Evolutionary conservation across 2,329 filamentous ascomycete genomes (phyloP).

Genomic region (Neofusicoccum parvum): DNA sequence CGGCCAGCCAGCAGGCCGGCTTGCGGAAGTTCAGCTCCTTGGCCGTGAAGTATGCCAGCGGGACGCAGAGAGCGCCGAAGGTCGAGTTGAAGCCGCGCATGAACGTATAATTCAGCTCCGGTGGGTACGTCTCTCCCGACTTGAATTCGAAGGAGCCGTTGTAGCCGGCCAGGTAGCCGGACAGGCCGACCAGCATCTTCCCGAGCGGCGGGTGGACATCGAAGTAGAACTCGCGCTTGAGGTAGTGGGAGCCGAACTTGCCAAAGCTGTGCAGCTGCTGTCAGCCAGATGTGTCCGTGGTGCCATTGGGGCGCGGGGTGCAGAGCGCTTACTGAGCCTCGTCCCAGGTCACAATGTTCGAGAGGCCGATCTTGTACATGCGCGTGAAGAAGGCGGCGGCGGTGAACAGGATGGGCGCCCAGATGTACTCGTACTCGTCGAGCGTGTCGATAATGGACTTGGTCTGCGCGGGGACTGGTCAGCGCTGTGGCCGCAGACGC

Average conservation of each 20-base stretch:
- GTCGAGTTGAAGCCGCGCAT: conserved; percentile 98
- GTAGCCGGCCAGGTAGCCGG: conserved; percentile 94
- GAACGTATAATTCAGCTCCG: conserved; percentile 93
- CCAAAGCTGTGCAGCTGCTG: conserved; percentile 65
- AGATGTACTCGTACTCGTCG: conserved; percentile 63
- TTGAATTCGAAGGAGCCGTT: conserved; percentile 99
- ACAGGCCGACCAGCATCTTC: conserved; percentile 97
- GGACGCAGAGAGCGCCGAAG: conserved; percentile 90
- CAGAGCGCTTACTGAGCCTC: conserved; percentile 66
- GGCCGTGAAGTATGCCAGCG: conserved; percentile 92
- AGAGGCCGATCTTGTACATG: conserved; percentile 68
- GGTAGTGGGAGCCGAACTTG: conserved; percentile 98
- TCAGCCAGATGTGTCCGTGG: conserved; percentile 26
- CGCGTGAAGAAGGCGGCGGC: conserved; percentile 66
- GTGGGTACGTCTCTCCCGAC: conserved; percentile 92
- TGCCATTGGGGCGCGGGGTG: conserved; percentile 12
- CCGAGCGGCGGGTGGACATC: conserved; percentile 94
- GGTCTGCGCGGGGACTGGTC: conserved; percentile 29
- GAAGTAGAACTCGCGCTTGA: conserved; percentile 99
- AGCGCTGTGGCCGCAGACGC: conserved; percentile 9
- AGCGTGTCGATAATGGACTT: conserved; percentile 65
- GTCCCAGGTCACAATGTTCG: conserved; percentile 74
- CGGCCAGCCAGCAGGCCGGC: conserved; percentile 90
- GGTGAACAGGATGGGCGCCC: conserved; percentile 66
- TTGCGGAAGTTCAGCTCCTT: conserved; percentile 85